phyloP scores from a whole-genome alignment of 164 flowering plant species.

The Dillenia turbinata region DNA sequence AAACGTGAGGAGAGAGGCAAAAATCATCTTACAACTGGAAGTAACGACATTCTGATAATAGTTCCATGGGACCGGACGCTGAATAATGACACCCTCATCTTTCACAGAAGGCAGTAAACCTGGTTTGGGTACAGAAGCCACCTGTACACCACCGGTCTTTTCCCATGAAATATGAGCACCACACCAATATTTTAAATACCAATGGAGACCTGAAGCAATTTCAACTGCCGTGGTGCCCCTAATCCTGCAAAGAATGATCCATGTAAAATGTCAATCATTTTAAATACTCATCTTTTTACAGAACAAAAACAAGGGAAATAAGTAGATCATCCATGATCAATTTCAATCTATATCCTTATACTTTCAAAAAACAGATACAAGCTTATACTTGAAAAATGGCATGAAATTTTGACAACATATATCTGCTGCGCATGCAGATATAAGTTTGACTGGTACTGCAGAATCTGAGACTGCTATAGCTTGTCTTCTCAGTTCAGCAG shows the following conservation, averaged over 20 bases:
- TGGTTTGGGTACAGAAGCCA: slow-evolving; percentile 67
- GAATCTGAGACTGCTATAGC: too few species aligned
- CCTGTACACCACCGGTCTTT: slow-evolving; percentile 89
- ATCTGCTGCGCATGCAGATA: too few species aligned
- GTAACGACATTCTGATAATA: slow-evolving; percentile 98
- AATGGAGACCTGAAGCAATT: slow-evolving; percentile 81
- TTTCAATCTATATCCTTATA: too few species aligned
- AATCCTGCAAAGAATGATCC: slow-evolving; percentile 37
- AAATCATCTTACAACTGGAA: slow-evolving; percentile 69
- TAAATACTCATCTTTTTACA: too few species aligned
- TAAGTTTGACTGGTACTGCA: too few species aligned
- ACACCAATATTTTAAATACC: slow-evolving; percentile 91
- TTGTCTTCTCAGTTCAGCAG: too few species aligned
- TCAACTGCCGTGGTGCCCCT: slow-evolving; percentile 87
- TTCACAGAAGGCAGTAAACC: slow-evolving; percentile 69
- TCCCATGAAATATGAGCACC: slow-evolving; percentile 97
- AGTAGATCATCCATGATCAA: too few species aligned
- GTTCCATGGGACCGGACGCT: slow-evolving; percentile 90
- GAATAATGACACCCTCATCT: slow-evolving; percentile 54
- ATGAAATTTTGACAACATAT: too few species aligned
- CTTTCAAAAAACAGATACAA: too few species aligned
- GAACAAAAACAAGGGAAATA: too few species aligned
- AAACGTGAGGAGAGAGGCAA: background rate
- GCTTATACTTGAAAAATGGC: too few species aligned
- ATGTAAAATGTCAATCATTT: background rate